Evolutionary conservation across 2,329 filamentous ascomycete species (phyloP), one percentile per base, ranked within the genome.

Genomic region (Lachnellula willkommii): DNA sequence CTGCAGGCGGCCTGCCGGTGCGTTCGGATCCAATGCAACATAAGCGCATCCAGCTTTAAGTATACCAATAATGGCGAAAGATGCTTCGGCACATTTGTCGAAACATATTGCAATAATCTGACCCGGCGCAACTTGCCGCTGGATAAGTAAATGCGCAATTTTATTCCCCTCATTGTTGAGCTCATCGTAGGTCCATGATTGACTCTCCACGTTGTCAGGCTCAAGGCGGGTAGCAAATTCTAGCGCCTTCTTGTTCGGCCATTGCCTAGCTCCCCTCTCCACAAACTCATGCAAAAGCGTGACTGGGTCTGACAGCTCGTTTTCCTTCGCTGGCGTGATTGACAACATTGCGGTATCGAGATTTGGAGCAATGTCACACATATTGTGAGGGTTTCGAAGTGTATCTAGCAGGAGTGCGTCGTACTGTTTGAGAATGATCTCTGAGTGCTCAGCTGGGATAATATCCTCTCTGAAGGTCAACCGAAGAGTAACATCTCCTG

Each of bases 231-330:
- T 78, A 3, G 86, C 82, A 68, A 95, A 96, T 60, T 95, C 87
- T 1, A 96, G 77, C 0, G 92, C 92, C 3, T 75, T 72, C 40
- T 79, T 83, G 0, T 82, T 64, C 0, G 91, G 88, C 20, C 77
- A 71, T 0, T 72, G 64, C 0, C 60, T 37, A 0, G 87, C 85
- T 35, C 82, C 82, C 0, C 70, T 61, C 67, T 95, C 89, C 5
- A 96, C 85, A 58, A 95, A 88, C 55, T 92, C 77, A 67, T 96
- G 91, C 5, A 96, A 73, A 3, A 92, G 75, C 1, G 68, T 65
- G 0, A 85, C 79, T 0, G 84, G 81, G 0, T 57, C 57, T 7
- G 78, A 71, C 5, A 96, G 75, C 0, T 74, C 73, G 0, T 75
- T 68, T 7, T 82, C 73, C 50, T 79, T 76, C 0, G 91, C 77